Evolutionary conservation across 768 basidiomycete genomes (phyloP), one percentile per base, ranked within the genome.

Genomic region (Russula foetens): DNA sequence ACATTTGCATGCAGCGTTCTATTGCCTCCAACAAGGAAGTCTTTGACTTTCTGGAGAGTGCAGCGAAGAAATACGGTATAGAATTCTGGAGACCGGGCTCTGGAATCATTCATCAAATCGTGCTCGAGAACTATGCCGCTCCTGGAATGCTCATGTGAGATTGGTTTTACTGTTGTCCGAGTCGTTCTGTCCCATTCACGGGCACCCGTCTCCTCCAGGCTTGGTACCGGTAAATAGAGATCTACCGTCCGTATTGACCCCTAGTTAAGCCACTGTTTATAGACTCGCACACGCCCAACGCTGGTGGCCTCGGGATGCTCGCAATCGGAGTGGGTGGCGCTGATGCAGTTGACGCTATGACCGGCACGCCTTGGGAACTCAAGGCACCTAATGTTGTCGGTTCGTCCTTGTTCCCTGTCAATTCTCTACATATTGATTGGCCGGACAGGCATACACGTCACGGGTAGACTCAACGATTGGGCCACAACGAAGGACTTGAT

Each of bases 291-390:
- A 98, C 97, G 1, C 97, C 97, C 1, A 98, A 99, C 71, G 97
- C 97, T 53, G 94, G 96, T 57, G 97, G 97, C 29, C 82, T 99
- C 53, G 96, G 97, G 12, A 82, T 94, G 79, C 81, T 99, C 62
- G 97, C 97, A 5, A 97, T 98, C 56, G 97, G 97, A 53, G 96
- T 99, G n/a, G 97, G 97, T 62, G 97, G 97, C 57, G 97, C 96
- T 35, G 97, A 99, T 69, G 93, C 93, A 24, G 95, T 98, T 21
- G 97, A 99, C 72, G 96, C 94, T 9, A 88, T 99, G 85, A 98
- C 95, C 3, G 92, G 90, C 52, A 98, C 94, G 12, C 94, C 96
- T 45, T 99, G 97, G 97, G 96, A 98, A 73, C 76, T 98, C 53
- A 97, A 96, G 73, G 92, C 92, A 21, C 93, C 93, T 12, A 79